Evolutionary conservation across 257 asterid species (phyloP), one percentile per base, ranked within the genome.

Genomic region (Solanum rostratum): DNA sequence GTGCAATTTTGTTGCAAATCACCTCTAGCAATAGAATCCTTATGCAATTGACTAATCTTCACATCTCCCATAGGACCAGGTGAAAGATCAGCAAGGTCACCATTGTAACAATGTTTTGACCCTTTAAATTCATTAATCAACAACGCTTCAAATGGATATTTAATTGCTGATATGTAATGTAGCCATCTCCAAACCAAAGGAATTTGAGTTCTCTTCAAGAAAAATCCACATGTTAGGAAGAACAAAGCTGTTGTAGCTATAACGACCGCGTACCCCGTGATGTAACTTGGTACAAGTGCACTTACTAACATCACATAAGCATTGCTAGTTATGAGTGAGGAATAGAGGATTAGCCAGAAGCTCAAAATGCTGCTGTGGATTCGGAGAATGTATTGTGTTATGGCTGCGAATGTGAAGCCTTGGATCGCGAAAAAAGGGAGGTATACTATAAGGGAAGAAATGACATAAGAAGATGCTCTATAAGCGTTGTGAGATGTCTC

Each of bases 201-300:
- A 39, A 95, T 94, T 39, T 92, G 93, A 5, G 98, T 92, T 2
- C 90, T 87, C 70, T 95, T 94, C 91, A 94, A 83, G 96, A 95
- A 95, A 86, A 95, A 95, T 1, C 98, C 98, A 30, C 98, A 94
- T 2, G 96, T 93, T 24, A 95, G 88, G 93, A 95, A 94, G 91
- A 95, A 95, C 43, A 95, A 95, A 49, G 98, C 98, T 3, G 98
- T 94, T 15, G 98, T 94, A 22, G 98, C 98, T 59, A 95, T 95
- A n/a, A 95, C 98, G 5, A 94, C 89, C 1, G 97, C 98, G 15
- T 95, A 94, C 24, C 98, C 98, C 0, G 97, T 95, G 89, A 95
- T 93, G 90, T 95, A 92, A 86, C 97, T 93, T 0, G 98, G 98
- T 3, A 94, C 96, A 84, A 94, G 85, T 46, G 98, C 96, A n/a